Percentiles rank a stretch among this genome's conserved stretches.
Evolutionary conservation across 2,329 filamentous ascomycete genomes (phyloP).

Genomic region (Plenodomus tracheiphilus): DNA sequence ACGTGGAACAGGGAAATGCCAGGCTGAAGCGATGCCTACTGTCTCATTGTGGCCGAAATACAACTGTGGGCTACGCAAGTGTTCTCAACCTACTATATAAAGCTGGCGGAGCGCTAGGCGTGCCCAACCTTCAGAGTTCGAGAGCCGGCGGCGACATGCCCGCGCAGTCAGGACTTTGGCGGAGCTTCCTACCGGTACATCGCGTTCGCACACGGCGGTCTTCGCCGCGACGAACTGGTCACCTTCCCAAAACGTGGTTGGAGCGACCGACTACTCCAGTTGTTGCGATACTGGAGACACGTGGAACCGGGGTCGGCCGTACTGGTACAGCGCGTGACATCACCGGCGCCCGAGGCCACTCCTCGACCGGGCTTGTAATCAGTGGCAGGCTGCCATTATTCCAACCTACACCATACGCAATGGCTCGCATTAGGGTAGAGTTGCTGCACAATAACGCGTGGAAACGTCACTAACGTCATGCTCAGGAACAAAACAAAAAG

Average conservation of each 20-base stretch:
- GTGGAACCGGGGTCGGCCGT: not conserved
- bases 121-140: too few relatives aligned
- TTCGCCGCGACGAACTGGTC: not conserved
- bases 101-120: not conserved
- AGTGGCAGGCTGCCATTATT: not conserved
- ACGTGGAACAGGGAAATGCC: too few relatives aligned
- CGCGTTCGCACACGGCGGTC: not conserved
- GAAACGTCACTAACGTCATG: slow-evolving; percentile 1
- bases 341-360: not conserved
- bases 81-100: not conserved
- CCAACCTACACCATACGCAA: not conserved
- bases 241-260: not conserved
- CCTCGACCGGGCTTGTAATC: not conserved
- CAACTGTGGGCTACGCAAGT: too few relatives aligned
- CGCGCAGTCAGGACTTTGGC: not conserved
- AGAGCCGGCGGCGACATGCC: not conserved
- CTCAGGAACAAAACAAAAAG: slow-evolving; percentile 21
- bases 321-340: not conserved
- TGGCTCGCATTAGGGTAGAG: slow-evolving; percentile 2
- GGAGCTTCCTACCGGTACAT: too few relatives aligned
- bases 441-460: too few relatives aligned
- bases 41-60: too few relatives aligned
- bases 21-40: too few relatives aligned
- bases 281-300: not conserved
- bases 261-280: not conserved